A percentile compares a stretch with the other conserved stretches of the same genome.
These are phyloP conservation scores for Neurospora sp. DNA, from an alignment of 2,329 filamentous ascomycete genomes.

Conservation along the genomic window DNA sequence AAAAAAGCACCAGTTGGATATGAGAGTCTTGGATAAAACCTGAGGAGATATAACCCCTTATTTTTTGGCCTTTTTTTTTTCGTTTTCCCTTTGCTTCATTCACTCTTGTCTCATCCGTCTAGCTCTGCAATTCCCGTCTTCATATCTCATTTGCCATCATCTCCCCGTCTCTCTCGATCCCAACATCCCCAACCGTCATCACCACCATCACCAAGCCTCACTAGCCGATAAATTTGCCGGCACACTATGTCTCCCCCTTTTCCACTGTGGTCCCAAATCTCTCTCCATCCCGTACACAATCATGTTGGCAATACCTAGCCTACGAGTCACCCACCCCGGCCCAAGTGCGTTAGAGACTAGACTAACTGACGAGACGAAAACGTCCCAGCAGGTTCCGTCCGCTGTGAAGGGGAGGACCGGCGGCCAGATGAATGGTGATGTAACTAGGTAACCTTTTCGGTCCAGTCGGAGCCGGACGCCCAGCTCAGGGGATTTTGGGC, in stretches of 20 bases:
- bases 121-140: not conserved
- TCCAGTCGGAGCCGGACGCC: conserved; percentile 22
- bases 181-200: not conserved
- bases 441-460: conserved; percentile 21
- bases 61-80: not conserved
- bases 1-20: not conserved
- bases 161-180: not conserved
- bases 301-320: conserved; percentile 28
- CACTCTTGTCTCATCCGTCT: not conserved
- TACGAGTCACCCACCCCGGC: conserved; percentile 26
- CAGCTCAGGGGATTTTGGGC: conserved; percentile 23
- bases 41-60: not conserved
- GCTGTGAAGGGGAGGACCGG: conserved; percentile 30
- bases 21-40: not conserved
- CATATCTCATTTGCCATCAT: not conserved
- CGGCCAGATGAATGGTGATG: conserved; percentile 38
- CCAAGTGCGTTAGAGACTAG: conserved; percentile 24
- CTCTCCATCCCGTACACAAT: conserved; percentile 22
- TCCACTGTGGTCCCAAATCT: conserved; percentile 15
- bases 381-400: conserved; percentile 45
- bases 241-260: conserved; percentile 14
- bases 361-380: conserved; percentile 29
- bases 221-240: conserved; percentile 18
- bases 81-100: not conserved
- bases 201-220: conserved; percentile 18